Conservation (phyloP, 148 eudicot genomes). For the Chenopodium quinoa region DNA sequence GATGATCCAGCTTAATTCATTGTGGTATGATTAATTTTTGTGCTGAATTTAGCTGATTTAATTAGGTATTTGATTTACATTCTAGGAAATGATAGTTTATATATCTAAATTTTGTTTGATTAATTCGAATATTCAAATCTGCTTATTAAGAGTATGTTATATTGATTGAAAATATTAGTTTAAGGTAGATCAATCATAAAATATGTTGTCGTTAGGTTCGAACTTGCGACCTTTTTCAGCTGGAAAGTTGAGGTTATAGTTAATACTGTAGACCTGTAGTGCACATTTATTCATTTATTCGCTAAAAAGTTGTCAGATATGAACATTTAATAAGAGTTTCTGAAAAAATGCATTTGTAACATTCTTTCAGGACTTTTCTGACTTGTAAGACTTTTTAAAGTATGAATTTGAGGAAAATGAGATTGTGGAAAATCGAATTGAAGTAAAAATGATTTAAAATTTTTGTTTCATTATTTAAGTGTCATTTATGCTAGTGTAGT, state of each 20-base stretch:
- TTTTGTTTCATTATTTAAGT: too few relatives aligned
- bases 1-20: neutral
- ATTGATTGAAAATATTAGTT: neutral
- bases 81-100: neutral
- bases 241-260: neutral
- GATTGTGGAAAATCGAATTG: too few relatives aligned
- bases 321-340: neutral
- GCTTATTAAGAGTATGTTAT: neutral
- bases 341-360: neutral
- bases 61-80: neutral
- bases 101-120: constrained; percentile 4
- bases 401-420: neutral
- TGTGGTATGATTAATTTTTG: neutral
- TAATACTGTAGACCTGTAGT: neutral
- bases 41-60: neutral
- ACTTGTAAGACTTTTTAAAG: neutral
- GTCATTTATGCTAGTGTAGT: neutral
- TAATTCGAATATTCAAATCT: neutral
- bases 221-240: neutral
- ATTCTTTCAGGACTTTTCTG: neutral
- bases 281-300: neutral
- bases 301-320: constrained; percentile 12
- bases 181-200: neutral
- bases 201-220: neutral
- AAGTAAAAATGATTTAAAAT: too few relatives aligned